These are phyloP conservation scores for Elongisporangium anandrum DNA, from an alignment of 352 stramenopile genomes.

Conservation along the genomic window DNA sequence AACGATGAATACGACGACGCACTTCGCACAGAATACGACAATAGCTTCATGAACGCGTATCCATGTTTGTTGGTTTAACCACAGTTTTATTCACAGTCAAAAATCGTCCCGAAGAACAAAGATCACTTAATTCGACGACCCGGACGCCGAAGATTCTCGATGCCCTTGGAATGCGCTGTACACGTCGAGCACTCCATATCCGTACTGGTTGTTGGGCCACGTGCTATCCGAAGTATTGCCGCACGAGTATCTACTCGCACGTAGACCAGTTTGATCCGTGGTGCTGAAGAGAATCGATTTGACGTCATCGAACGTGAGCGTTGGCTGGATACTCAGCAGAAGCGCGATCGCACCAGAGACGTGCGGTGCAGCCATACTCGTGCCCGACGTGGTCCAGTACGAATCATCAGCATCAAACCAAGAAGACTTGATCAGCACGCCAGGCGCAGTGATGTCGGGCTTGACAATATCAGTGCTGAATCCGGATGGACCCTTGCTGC, in stretches of 20 bases:
- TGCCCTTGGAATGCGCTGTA: conserved; percentile 7
- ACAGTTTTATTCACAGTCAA: too few species aligned
- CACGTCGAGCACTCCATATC: conserved; percentile 46
- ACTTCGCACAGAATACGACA: too few species aligned
- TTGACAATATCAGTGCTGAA: conserved; percentile 18
- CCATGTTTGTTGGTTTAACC: too few species aligned
- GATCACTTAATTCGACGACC: too few species aligned
- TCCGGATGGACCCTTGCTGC: conserved; percentile 24
- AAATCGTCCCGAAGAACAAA: too few species aligned
- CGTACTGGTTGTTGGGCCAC: conserved; percentile 60
- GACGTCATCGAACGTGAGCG: conserved; percentile 25
- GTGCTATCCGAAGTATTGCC: conserved; percentile 18
- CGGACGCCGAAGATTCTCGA: too few species aligned
- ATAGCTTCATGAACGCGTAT: too few species aligned
- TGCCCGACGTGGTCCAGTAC: conserved; percentile 35
- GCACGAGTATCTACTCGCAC: conserved; percentile 9
- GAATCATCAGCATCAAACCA: conserved; percentile 25
- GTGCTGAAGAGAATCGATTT: too few species aligned
- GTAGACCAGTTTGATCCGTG: too few species aligned
- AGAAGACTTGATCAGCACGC: conserved; percentile 26
- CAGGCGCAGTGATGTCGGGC: conserved; percentile 40
- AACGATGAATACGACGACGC: too few species aligned
- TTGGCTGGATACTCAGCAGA: conserved; percentile 25
- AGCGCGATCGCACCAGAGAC: conserved; percentile 37
- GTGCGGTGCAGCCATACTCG: conserved; percentile 44